Conservation (phyloP, 331 rosid genomes). For the Rhamnella rubrinervis region DNA sequence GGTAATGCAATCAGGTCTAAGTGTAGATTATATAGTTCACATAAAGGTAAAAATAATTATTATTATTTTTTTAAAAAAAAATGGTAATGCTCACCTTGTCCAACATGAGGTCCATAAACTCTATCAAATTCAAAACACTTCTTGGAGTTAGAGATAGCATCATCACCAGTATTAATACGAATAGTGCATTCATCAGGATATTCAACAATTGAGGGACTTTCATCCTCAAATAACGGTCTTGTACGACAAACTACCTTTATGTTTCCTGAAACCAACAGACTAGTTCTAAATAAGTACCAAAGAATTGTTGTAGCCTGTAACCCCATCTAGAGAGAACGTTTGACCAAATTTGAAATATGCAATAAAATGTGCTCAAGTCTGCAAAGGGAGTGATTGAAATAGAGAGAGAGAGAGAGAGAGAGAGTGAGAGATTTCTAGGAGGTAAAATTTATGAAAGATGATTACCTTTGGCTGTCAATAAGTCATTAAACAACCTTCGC, state of each 20-base stretch:
- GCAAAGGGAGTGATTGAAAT: background rate
- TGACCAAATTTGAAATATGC: background rate
- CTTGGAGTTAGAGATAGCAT: conserved; percentile 68
- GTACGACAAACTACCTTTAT: conserved; percentile 77
- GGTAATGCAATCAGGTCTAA: background rate
- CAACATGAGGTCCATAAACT: conserved; percentile 97
- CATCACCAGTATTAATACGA: conserved; percentile 83
- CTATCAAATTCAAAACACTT: conserved; percentile 92
- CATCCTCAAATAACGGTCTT: conserved; percentile 94
- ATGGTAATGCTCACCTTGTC: conserved; percentile 66
- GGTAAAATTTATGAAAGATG: conserved; percentile 27
- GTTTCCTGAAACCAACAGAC: conserved; percentile 61
- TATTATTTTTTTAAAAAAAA: no score
- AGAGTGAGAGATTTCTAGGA: conserved; percentile 13
- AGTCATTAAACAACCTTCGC: conserved; percentile 89
- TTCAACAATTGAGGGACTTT: conserved; percentile 78
- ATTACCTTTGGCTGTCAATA: conserved; percentile 94
- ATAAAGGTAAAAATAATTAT: conserved; percentile 4
- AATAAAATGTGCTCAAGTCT: background rate
- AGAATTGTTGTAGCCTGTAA: background rate
- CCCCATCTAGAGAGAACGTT: no score
- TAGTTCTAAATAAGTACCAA: conserved; percentile 11
- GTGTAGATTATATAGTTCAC: background rate
- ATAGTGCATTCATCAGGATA: conserved; percentile 84
- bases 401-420: background rate